A percentile compares a stretch with the other conserved stretches of the same genome.
phyloP scores from a whole-genome alignment of 805 yeast genomes.

The Yarrowia deformans region DNA sequence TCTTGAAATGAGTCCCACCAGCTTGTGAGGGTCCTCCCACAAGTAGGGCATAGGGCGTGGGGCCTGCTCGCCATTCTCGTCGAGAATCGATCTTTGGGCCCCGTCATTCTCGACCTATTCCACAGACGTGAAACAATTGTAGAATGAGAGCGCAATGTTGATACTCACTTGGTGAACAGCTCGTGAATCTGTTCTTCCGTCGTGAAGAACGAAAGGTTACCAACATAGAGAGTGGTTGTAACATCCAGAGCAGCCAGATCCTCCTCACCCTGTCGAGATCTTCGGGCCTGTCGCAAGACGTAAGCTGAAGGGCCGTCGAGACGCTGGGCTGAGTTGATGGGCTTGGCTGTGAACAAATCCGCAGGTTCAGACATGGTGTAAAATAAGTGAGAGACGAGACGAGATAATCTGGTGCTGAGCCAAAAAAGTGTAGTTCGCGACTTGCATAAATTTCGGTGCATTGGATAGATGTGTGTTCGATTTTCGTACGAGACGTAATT shows the following conservation, averaged over 20 bases:
- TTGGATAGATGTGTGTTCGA: background rate
- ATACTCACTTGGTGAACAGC: conserved; percentile 70
- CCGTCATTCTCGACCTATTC: no score
- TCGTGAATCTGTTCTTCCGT: conserved; percentile 95
- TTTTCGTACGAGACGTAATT: background rate
- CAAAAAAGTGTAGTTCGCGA: conserved; percentile 16
- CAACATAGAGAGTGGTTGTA: conserved; percentile 86
- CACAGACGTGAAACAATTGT: background rate
- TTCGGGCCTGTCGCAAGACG: conserved; percentile 49
- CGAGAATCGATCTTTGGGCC: no score
- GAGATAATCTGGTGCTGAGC: conserved; percentile 13
- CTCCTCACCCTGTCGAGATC: conserved; percentile 52
- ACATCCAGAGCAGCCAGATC: conserved; percentile 70
- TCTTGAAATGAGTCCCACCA: no score
- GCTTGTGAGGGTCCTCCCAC: no score
- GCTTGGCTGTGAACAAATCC: conserved; percentile 38
- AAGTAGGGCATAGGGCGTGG: no score
- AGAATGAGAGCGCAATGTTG: background rate
- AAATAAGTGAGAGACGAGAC: background rate
- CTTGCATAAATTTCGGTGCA: conserved; percentile 3
- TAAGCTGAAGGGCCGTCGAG: conserved; percentile 51
- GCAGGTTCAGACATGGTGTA: conserved; percentile 40
- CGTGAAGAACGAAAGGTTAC: conserved; percentile 86
- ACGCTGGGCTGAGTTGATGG: conserved; percentile 50
- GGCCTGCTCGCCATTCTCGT: no score